Percentiles rank a stretch among this genome's conserved stretches.
Evolutionary conservation across 805 yeast species (phyloP).

Genomic region (Hanseniaspora mollemarum): DNA sequence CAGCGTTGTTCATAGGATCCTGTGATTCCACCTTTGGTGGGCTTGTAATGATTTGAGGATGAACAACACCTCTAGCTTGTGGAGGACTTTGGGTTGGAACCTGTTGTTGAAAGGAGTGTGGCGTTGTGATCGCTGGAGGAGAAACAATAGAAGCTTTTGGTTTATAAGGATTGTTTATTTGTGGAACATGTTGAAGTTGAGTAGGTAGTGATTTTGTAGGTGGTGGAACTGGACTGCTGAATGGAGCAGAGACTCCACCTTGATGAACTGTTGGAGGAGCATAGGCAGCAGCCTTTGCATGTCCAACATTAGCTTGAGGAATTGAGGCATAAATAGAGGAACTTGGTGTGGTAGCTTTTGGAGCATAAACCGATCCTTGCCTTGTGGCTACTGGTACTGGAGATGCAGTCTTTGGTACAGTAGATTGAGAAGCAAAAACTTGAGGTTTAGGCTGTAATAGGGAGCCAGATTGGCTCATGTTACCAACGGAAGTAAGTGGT

Average conservation of each 20-base stretch:
- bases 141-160: slow-evolving; percentile 13
- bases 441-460: slow-evolving; percentile 9
- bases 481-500: neutral
- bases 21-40: slow-evolving; percentile 28
- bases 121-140: slow-evolving; percentile 3
- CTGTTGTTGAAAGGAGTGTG: slow-evolving; percentile 14
- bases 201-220: neutral
- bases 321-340: slow-evolving; percentile 4
- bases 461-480: neutral
- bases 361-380: slow-evolving; percentile 5
- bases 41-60: slow-evolving; percentile 17
- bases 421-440: neutral
- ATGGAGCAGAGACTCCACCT: neutral
- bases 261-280: slow-evolving; percentile 14
- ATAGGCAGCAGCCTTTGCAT: slow-evolving; percentile 15
- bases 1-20: slow-evolving; percentile 29
- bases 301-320: slow-evolving; percentile 5
- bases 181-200: neutral
- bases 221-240: neutral
- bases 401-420: slow-evolving; percentile 8
- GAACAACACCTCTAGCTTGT: slow-evolving; percentile 17
- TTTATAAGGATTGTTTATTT: slow-evolving; percentile 10
- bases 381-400: neutral
- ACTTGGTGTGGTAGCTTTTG: neutral
- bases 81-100: neutral